Percentiles rank a stretch among this genome's conserved stretches.
phyloP scores from a whole-genome alignment of 768 basidiomycete species.

The Tubosaeta sp. region DNA sequence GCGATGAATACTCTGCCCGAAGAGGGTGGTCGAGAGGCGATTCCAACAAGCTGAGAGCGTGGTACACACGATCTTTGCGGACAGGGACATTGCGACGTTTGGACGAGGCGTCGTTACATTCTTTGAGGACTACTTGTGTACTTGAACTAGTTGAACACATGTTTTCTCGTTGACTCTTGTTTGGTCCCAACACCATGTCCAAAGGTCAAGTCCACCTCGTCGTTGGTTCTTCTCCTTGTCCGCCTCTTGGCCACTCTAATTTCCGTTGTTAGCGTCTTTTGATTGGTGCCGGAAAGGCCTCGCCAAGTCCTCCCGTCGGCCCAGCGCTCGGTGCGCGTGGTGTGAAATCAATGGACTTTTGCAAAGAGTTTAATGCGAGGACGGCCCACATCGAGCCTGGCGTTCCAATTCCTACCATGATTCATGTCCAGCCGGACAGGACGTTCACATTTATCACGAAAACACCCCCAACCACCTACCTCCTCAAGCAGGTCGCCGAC shows the following conservation, averaged over 20 bases:
- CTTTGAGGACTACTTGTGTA: constrained; percentile 30
- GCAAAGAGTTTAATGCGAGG: constrained; percentile 99
- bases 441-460: constrained; percentile 92
- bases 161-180: constrained; percentile 18
- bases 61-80: constrained; percentile 38
- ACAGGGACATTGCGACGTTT: constrained; percentile 39
- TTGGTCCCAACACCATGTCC: constrained; percentile 49
- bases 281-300: constrained; percentile 90
- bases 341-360: constrained; percentile 99
- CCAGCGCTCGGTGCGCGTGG: constrained; percentile 97
- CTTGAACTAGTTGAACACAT: neutral
- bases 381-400: constrained; percentile 85
- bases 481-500: constrained; percentile 86
- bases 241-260: constrained; percentile 8
- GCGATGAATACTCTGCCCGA: constrained; percentile 19
- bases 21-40: constrained; percentile 35
- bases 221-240: constrained; percentile 42
- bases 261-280: constrained; percentile 61
- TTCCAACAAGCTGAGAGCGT: constrained; percentile 32
- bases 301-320: constrained; percentile 94
- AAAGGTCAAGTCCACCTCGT: constrained; percentile 72
- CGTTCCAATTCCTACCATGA: constrained; percentile 86
- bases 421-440: constrained; percentile 91
- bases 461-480: constrained; percentile 85
- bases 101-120: constrained; percentile 38